phyloP scores from a whole-genome alignment of 345 rosid species.

The Erucastrum elatum region DNA sequence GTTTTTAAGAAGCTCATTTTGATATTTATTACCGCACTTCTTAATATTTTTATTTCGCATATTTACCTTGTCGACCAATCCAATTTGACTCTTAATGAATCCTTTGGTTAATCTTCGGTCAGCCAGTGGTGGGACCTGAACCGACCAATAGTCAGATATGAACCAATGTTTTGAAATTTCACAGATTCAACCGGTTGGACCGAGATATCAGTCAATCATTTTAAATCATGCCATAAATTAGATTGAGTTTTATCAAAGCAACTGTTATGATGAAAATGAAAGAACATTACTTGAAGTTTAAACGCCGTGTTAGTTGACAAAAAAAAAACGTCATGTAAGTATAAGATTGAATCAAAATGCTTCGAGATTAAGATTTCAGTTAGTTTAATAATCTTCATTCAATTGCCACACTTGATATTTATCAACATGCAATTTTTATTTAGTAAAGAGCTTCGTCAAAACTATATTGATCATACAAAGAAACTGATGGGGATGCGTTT shows the following conservation, averaged over 20 bases:
- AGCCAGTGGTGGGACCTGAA: not conserved
- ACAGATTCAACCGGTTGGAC: not conserved
- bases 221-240: not conserved
- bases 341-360: not conserved
- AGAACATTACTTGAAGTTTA: not conserved
- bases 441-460: not conserved
- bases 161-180: not conserved
- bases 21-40: too few species aligned
- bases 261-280: not conserved
- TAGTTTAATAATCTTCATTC: not conserved
- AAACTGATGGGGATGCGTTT: not conserved
- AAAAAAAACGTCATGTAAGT: not conserved
- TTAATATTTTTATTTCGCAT: not conserved
- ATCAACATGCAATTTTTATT: not conserved
- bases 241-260: not conserved
- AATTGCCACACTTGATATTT: not conserved
- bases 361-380: not conserved
- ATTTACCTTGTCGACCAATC: not conserved
- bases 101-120: not conserved
- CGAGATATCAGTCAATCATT: not conserved
- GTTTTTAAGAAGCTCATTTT: not conserved
- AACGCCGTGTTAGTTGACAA: too few species aligned
- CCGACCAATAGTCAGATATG: not conserved
- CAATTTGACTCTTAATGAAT: not conserved
- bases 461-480: not conserved